A percentile compares a stretch with the other conserved stretches of the same genome.
Evolutionary conservation across 2,329 filamentous ascomycete genomes (phyloP).

Genomic region (Cryphonectria nitschkei): DNA sequence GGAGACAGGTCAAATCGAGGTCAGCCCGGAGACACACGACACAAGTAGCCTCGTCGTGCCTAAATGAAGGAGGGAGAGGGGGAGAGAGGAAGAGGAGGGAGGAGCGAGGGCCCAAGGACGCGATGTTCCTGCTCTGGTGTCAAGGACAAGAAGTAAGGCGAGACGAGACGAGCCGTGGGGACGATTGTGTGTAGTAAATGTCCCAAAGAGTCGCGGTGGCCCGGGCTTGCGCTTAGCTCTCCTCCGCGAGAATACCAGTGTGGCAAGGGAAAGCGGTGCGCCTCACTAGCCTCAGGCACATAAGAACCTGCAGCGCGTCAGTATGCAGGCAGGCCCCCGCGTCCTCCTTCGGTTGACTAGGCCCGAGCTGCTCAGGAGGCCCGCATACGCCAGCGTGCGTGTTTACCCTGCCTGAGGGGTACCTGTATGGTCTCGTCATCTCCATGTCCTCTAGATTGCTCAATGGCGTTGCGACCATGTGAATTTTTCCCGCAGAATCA

Average conservation of each 20-base stretch:
- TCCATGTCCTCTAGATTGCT: background rate
- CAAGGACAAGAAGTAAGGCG: constrained; percentile 10
- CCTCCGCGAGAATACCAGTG: constrained; percentile 6
- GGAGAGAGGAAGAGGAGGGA: too few relatives aligned
- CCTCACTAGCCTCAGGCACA: constrained; percentile 17
- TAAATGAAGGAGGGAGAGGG: background rate
- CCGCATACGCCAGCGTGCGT: constrained; percentile 11
- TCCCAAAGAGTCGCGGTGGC: constrained; percentile 12
- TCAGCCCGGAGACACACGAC: constrained; percentile 11
- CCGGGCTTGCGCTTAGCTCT: constrained; percentile 12
- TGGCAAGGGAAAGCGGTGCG: constrained; percentile 16
- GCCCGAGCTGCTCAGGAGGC: constrained; percentile 9
- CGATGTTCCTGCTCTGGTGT: background rate
- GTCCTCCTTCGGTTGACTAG: constrained; percentile 13
- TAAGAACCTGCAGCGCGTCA: constrained; percentile 13
- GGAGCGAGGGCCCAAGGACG: background rate
- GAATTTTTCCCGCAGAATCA: constrained; percentile 1
- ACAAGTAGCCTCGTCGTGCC: constrained; percentile 12
- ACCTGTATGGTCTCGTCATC: background rate
- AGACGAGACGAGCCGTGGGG: constrained; percentile 14
- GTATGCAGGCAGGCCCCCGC: constrained; percentile 18
- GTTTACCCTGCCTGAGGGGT: constrained; percentile 4
- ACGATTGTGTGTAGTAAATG: constrained; percentile 9
- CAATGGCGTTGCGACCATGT: constrained; percentile 23
- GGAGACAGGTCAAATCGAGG: constrained; percentile 9